Evolutionary conservation across 805 yeast genomes (phyloP), one percentile per base, ranked within the genome.

Genomic region (Debaryomyces tyrocola): DNA sequence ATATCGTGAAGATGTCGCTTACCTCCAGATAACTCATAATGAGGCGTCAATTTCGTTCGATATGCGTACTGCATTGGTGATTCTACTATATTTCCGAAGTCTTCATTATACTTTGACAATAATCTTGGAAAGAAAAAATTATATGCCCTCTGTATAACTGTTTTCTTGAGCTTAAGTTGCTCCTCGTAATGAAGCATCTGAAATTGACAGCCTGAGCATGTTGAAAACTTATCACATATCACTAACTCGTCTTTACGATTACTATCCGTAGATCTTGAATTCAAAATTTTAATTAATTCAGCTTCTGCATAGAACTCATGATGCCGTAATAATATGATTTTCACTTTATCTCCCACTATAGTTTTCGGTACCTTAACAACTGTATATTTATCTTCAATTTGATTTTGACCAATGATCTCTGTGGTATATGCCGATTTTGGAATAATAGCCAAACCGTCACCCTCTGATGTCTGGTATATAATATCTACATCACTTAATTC

Each of bases 41-140:
- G 77, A 4, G 78, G 78, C 0, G 77, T 73, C 14, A 73, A 49
- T 41, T 73, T 73, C 3, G 74, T 66, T 43, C 78, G 50, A 48
- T 73, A 73, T 8, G 63, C 58, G 43, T 60, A 69, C 48, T 71
- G 69, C 55, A 62, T 52, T 3, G 77, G 76, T 2, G 75, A 68
- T 10, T 60, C 67, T 5, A 55, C 43, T 4, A 69, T 68, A 1
- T 27, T 12, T 1, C 72, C 72, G 44, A 70, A 56, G 3, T 47
- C 42, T 3, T 43, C 35, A 20, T 40, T 35, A 2, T 46, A 51
- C 10, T 45, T 35, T 8, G 49, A 28, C 20, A 45, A 38, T 7
- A 63, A 34, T 2, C 49, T 56, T 0, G 77, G 76, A 45, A 56
- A 61, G 48, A 69, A 70, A 47, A 51, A 69, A 12, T 48, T 45